phyloP scores from a whole-genome alignment of 257 asterid species.

The Cruciata laevipes region DNA sequence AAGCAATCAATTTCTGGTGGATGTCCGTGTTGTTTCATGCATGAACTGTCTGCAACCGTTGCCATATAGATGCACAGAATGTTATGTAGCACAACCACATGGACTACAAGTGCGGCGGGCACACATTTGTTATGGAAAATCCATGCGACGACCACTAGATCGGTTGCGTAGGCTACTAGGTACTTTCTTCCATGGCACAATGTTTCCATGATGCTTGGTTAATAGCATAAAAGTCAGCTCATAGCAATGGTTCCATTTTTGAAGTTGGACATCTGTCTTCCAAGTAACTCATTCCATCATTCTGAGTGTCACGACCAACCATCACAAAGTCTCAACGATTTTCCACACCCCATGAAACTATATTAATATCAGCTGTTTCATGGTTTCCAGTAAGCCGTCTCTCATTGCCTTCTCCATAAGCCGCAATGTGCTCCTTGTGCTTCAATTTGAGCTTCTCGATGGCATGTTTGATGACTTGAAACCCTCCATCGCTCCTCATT shows the following conservation, averaged over 20 bases:
- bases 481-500: conserved; percentile 30
- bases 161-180: too few relatives aligned
- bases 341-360: conserved; percentile 51
- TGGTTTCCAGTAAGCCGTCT: conserved; percentile 32
- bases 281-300: conserved; percentile 61
- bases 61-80: too few relatives aligned
- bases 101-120: too few relatives aligned
- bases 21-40: too few relatives aligned
- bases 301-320: conserved; percentile 79
- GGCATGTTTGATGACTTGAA: conserved; percentile 21
- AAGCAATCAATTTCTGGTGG: too few relatives aligned
- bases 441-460: conserved; percentile 22
- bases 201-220: too few relatives aligned
- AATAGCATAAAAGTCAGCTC: too few relatives aligned
- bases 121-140: too few relatives aligned
- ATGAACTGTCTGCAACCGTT: too few relatives aligned
- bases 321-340: conserved; percentile 73
- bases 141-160: too few relatives aligned
- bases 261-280: conserved; percentile 81
- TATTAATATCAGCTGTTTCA: conserved; percentile 14
- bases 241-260: conserved; percentile 72
- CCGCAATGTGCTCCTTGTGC: conserved; percentile 34
- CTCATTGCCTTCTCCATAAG: conserved; percentile 36
- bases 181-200: too few relatives aligned
- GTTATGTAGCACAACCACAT: too few relatives aligned